Evolutionary conservation across 768 basidiomycete species (phyloP), one percentile per base, ranked within the genome.

Genomic region (Cantharellus cinnabarinus): DNA sequence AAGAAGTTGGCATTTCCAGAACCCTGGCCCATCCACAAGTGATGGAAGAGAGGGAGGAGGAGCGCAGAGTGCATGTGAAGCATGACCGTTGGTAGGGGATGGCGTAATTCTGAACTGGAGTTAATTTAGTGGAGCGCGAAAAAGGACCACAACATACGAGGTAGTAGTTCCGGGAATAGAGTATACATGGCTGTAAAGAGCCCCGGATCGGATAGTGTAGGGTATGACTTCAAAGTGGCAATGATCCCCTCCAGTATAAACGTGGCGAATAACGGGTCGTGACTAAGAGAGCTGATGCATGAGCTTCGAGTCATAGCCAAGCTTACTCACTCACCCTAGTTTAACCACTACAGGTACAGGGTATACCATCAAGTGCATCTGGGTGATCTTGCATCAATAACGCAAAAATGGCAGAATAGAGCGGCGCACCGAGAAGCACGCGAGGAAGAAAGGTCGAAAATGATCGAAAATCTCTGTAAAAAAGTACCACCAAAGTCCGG

Each of bases 381-480:
- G 62, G 3, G 10, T 48, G 44, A 48, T 10, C 52, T 7, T 7
- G 10, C 7, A 44, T 41, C 15, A 57, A 5, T 37, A 15, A 4
- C 20, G 39, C 39, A 51, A 37, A 55, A 50, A 40, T 38, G 35
- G 42, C 34, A 14, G 39, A n/a, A 10, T 37, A 40, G 42, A 39
- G n/a, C 38, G 10, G 58, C 83, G 53, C 64, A 91, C 91, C 15
- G 84, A 86, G 69, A 97, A 98, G 15, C 86, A 87, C 76, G 91
- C 84, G 40, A 97, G 73, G 76, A 95, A 99, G 72, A 97, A 97
- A 3, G 83, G 80, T 39, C 95, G 75, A 74, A 97, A 99, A 67
- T 98, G 86, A 67, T 97, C 94, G 63, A 99, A 99, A 87, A 97
- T 97, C 68, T 98, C 94, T 5, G 90, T 97, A 72, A 98, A 97